Percentiles rank a stretch among this genome's conserved stretches.
Conservation (phyloP, 2,329 filamentous ascomycete genomes). For the Cladosporium sp. region DNA sequence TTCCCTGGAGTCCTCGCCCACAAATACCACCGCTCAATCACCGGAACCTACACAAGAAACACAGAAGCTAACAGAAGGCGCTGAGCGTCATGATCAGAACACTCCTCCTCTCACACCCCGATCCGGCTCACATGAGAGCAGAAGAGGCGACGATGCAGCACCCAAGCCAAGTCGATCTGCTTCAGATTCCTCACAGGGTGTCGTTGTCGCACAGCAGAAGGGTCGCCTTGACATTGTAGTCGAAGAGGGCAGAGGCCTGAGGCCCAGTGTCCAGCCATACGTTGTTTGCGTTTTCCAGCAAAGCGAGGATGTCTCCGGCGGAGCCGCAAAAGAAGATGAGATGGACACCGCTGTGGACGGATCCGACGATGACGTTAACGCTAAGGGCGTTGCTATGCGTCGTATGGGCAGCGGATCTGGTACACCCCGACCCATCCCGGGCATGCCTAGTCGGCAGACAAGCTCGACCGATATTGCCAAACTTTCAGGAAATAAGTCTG, state of each 20-base stretch:
- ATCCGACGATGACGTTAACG: slow-evolving; percentile 58
- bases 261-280: slow-evolving; percentile 85
- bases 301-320: slow-evolving; percentile 92
- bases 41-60: slow-evolving; percentile 49
- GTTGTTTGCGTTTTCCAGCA: slow-evolving; percentile 96
- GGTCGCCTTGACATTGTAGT: slow-evolving; percentile 92
- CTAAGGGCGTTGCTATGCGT: slow-evolving; percentile 51
- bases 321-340: slow-evolving; percentile 64
- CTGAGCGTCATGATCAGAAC: slow-evolving; percentile 70
- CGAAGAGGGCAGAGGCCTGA: slow-evolving; percentile 77
- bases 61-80: slow-evolving; percentile 78
- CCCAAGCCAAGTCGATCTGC: slow-evolving; percentile 42
- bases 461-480: slow-evolving; percentile 87
- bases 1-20: slow-evolving; percentile 6
- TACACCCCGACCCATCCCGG: slow-evolving; percentile 88
- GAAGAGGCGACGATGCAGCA: slow-evolving; percentile 37
- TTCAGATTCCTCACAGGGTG: slow-evolving; percentile 39
- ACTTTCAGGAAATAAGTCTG: slow-evolving; percentile 48
- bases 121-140: slow-evolving; percentile 71
- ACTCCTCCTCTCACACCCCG: slow-evolving; percentile 87
- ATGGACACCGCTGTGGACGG: slow-evolving; percentile 41
- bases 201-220: slow-evolving; percentile 71
- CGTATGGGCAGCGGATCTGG: slow-evolving; percentile 75
- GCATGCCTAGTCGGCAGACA: slow-evolving; percentile 87
- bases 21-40: neutral